Evolutionary conservation across 2,329 filamentous ascomycete genomes (phyloP).

Genomic region (Aspergillus quadricinctus): DNA sequence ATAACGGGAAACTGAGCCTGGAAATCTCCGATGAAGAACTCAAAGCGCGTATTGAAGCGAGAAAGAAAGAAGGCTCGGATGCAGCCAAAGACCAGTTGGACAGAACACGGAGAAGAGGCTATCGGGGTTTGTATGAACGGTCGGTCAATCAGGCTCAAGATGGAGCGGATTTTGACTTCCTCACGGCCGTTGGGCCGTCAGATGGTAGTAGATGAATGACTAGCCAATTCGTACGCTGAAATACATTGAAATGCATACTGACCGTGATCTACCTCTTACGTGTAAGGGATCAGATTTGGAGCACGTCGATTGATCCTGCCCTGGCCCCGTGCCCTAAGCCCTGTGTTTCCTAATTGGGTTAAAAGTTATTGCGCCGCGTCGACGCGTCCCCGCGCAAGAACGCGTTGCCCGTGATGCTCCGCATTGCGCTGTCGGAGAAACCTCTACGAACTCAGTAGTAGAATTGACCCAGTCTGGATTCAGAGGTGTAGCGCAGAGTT

Average conservation of each 20-base stretch:
- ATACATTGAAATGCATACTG: not conserved
- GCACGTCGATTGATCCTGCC: conserved; percentile 4
- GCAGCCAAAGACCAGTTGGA: conserved; percentile 11
- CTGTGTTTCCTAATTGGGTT: conserved; percentile 22
- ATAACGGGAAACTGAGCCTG: conserved; percentile 39
- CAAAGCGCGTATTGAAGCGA: conserved; percentile 29
- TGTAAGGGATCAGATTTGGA: not conserved
- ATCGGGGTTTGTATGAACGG: conserved; percentile 39
- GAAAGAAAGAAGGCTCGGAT: not conserved
- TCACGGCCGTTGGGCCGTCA: conserved; percentile 22
- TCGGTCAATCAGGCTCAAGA: conserved; percentile 42
- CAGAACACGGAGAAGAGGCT: conserved; percentile 31
- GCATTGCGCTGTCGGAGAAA: conserved; percentile 6
- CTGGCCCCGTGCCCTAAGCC: conserved; percentile 32
- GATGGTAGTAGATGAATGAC: not conserved
- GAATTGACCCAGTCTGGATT: not conserved
- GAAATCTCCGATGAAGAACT: conserved; percentile 42
- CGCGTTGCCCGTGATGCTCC: conserved; percentile 20
- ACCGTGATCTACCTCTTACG: not conserved
- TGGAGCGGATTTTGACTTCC: conserved; percentile 39
- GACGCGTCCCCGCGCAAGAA: conserved; percentile 18
- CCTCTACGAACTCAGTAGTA: conserved; percentile 1
- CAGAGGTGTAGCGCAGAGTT: not conserved
- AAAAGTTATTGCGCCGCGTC: conserved; percentile 19
- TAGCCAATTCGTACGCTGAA: not conserved